These are phyloP conservation scores for Nannizzia gypsea DNA, from an alignment of 2,329 filamentous ascomycete genomes.

Conservation along the genomic window DNA sequence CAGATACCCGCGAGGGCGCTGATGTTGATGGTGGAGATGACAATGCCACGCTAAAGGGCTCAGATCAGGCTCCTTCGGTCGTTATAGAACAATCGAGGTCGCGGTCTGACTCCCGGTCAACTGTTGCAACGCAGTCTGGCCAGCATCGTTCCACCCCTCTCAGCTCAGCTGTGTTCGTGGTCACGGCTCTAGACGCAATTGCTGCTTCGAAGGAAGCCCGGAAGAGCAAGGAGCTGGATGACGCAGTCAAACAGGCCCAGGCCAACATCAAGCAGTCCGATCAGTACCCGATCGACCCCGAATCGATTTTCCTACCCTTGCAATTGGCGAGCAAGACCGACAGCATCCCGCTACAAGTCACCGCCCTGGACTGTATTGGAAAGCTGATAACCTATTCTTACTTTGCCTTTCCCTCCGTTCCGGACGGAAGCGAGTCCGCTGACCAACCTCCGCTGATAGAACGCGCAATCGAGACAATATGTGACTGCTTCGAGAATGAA, in stretches of 20 bases:
- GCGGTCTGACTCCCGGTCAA: conserved; percentile 51
- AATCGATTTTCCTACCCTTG: conserved; percentile 81
- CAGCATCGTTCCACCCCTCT: conserved; percentile 52
- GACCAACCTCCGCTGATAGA: conserved; percentile 65
- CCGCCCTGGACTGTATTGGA: conserved; percentile 91
- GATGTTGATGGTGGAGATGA: background rate
- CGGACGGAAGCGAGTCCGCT: conserved; percentile 29
- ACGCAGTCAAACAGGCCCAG: conserved; percentile 69
- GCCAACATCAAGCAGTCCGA: conserved; percentile 78
- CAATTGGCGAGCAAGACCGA: conserved; percentile 79
- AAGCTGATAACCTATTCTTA: conserved; percentile 99
- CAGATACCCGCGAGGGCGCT: background rate
- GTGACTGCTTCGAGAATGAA: conserved; percentile 97
- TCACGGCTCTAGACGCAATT: conserved; percentile 85
- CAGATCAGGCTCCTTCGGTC: background rate
- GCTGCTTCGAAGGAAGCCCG: conserved; percentile 82
- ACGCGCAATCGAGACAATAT: conserved; percentile 96
- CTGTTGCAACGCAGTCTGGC: conserved; percentile 40
- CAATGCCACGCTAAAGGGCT: background rate
- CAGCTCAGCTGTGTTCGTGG: conserved; percentile 92
- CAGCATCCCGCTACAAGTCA: conserved; percentile 75
- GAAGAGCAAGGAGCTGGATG: conserved; percentile 71
- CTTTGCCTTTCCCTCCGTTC: conserved; percentile 59
- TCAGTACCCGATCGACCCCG: conserved; percentile 70
- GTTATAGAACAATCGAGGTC: background rate